Base-by-base conservation (phyloP, 2,329 filamentous ascomycete species). In the Chaetomium sp. region DNA sequence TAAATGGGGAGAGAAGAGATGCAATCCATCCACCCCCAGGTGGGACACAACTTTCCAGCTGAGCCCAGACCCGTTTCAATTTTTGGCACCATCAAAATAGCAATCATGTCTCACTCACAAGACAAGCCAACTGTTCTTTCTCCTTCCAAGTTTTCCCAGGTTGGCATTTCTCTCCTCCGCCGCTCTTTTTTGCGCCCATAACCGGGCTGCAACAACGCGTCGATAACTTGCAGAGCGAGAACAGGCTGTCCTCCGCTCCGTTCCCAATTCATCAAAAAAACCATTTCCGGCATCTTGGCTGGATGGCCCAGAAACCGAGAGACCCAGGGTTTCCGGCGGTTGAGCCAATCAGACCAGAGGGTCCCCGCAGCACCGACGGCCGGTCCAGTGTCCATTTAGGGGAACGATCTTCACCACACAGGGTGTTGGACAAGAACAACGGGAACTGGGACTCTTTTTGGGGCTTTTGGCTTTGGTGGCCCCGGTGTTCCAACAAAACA, bases 281-380 rank as follows among this genome's bases (percentile, higher is more conserved):
- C 37, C 43, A 48, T 43, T 36, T 43, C 46, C 43, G 43, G 45
- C 11, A 27, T 34, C 43, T 52, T 49, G 40, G 48, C 48, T 45
- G 27, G 14, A 32, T 1, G 36, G 6, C 38, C 27, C 38, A 52
- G 41, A 27, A 27, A 27, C 19, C 19, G 19, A 27, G 19, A 27
- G 19, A 27, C 19, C 19, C 19, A 27, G 19, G 19, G 19, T 27
- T 27, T 27, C 19, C 19, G 19, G n/a, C 8, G 27, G 46, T 57
- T 56, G 32, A 58, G 52, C 59, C 55, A 55, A 35, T 38, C 53
- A 46, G 34, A 53, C 57, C 59, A 59, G 57, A 58, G 56, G 51
- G 47, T 52, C 59, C 40, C 32, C 47, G n/a, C 8, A 33, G 41
- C n/a, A 37, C 51, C 14, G 27, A 4, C 12, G 32, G 33, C 19